Conservation (phyloP, 1,284 basidiomycete genomes). For the Abortiporus biennis region DNA sequence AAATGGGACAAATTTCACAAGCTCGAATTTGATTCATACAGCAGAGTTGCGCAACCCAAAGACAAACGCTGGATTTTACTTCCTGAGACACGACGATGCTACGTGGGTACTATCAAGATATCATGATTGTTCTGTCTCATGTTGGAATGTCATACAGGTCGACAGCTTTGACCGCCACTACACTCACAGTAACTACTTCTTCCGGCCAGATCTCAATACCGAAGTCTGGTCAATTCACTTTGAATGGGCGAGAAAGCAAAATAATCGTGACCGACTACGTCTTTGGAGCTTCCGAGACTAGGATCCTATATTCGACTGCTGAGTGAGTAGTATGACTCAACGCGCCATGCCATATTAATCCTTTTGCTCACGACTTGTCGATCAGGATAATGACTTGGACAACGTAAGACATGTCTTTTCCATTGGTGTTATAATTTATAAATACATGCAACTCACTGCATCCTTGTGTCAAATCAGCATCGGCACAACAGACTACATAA, state of each 20-base stretch:
- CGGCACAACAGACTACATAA: slow-evolving; percentile 33
- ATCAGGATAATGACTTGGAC: slow-evolving; percentile 41
- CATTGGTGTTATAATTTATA: not conserved
- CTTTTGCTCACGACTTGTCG: no score
- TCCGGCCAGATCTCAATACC: slow-evolving; percentile 34
- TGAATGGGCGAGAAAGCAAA: slow-evolving; percentile 43
- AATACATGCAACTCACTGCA: no score
- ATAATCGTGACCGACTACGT: slow-evolving; percentile 43
- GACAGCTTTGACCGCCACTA: slow-evolving; percentile 31
- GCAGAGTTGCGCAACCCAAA: slow-evolving; percentile 40
- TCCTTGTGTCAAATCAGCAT: slow-evolving; percentile 22
- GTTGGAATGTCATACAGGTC: slow-evolving; percentile 23
- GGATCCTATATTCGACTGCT: slow-evolving; percentile 41
- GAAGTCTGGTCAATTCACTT: slow-evolving; percentile 29
- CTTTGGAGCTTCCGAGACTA: slow-evolving; percentile 31
- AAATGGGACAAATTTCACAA: slow-evolving; percentile 42
- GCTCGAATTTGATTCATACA: slow-evolving; percentile 37
- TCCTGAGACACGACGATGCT: slow-evolving; percentile 41
- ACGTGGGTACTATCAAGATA: slow-evolving; percentile 25
- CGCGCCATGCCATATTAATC: no score
- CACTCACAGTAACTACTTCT: slow-evolving; percentile 36
- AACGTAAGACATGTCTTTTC: slow-evolving; percentile 26
- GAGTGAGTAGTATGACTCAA: no score
- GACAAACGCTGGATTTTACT: slow-evolving; percentile 44
- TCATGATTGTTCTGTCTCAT: not conserved